Percentiles rank a stretch among this genome's conserved stretches.
Evolutionary conservation across 352 stramenopile genomes (phyloP).

Genomic region (Blastocystis sp.): DNA sequence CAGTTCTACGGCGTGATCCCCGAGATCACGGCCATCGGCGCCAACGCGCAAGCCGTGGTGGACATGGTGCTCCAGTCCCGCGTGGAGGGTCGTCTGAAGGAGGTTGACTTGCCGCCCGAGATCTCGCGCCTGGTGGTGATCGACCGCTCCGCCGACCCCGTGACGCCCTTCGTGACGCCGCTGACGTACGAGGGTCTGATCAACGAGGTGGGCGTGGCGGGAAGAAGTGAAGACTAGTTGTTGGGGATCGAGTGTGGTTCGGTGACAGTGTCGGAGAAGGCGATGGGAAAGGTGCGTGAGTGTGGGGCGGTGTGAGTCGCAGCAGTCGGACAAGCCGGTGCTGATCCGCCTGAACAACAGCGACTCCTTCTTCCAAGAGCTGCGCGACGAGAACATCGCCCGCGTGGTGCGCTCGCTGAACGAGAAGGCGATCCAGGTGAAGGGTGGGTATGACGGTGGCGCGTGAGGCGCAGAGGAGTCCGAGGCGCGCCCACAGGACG

Average conservation of each 20-base stretch:
- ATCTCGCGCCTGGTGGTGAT: slow-evolving; percentile 50
- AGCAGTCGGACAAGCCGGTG: slow-evolving; percentile 8
- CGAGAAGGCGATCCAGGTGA: slow-evolving; percentile 53
- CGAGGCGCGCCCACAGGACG: slow-evolving; percentile 8
- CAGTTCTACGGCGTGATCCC: slow-evolving; percentile 64
- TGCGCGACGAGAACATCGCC: slow-evolving; percentile 63
- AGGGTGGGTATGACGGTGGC: not conserved
- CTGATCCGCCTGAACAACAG: slow-evolving; percentile 57
- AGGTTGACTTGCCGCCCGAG: slow-evolving; percentile 52
- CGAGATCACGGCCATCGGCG: slow-evolving; percentile 35
- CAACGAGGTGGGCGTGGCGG: slow-evolving; percentile 19
- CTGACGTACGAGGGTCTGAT: slow-evolving; percentile 67
- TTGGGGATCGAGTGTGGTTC: slow-evolving; percentile 22
- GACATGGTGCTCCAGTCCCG: slow-evolving; percentile 50
- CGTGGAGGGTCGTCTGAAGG: slow-evolving; percentile 7
- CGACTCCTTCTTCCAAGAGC: slow-evolving; percentile 62
- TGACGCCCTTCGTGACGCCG: slow-evolving; percentile 51
- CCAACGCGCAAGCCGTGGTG: slow-evolving; percentile 19
- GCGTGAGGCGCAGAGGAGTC: slow-evolving; percentile 34
- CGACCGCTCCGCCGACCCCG: slow-evolving; percentile 31
- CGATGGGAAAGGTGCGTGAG: not conserved
- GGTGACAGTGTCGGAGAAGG: slow-evolving; percentile 36
- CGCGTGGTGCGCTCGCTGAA: slow-evolving; percentile 2
- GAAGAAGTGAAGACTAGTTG: not conserved
- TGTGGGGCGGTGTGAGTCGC: not conserved